A percentile compares a stretch with the other conserved stretches of the same genome.
Evolutionary conservation across 192 early-diverging fungal species (phyloP).

Genomic region (Podila horticola): DNA sequence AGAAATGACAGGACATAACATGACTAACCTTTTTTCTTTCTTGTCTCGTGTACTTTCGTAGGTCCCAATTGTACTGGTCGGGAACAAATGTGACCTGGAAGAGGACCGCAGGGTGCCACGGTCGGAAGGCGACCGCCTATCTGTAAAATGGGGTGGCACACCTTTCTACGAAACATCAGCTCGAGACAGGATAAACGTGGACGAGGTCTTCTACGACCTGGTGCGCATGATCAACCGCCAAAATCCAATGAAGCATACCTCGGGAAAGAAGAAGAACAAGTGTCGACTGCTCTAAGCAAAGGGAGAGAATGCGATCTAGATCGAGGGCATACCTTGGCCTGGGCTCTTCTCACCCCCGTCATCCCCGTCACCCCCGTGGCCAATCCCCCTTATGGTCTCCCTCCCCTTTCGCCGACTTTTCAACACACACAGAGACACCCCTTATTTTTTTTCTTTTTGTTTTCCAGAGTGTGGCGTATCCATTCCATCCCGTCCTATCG

Average conservation of each 20-base stretch:
- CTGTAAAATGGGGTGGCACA: slow-evolving; percentile 70
- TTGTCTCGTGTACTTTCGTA: slow-evolving; percentile 13
- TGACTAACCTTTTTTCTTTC: background rate
- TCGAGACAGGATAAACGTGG: slow-evolving; percentile 86
- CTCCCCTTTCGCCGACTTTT: too few species aligned
- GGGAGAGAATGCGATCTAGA: too few species aligned
- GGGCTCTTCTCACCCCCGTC: too few species aligned
- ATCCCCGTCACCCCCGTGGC: too few species aligned
- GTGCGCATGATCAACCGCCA: slow-evolving; percentile 90
- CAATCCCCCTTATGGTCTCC: too few species aligned
- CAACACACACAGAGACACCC: too few species aligned
- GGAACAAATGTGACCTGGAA: slow-evolving; percentile 93
- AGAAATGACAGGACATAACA: too few species aligned
- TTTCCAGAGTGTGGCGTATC: too few species aligned
- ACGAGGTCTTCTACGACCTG: slow-evolving; percentile 92
- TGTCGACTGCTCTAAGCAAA: too few species aligned
- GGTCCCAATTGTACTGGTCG: slow-evolving; percentile 89
- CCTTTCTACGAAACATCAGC: slow-evolving; percentile 91
- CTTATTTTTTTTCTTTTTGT: too few species aligned
- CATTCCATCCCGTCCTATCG: too few species aligned
- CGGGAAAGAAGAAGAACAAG: slow-evolving; percentile 46
- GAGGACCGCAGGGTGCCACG: slow-evolving; percentile 72
- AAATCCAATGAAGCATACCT: slow-evolving; percentile 11
- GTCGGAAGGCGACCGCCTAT: slow-evolving; percentile 72
- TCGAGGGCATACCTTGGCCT: too few species aligned